Base-by-base conservation (phyloP, 2,329 filamentous ascomycete genomes). In the Pseudocercospora musae region DNA sequence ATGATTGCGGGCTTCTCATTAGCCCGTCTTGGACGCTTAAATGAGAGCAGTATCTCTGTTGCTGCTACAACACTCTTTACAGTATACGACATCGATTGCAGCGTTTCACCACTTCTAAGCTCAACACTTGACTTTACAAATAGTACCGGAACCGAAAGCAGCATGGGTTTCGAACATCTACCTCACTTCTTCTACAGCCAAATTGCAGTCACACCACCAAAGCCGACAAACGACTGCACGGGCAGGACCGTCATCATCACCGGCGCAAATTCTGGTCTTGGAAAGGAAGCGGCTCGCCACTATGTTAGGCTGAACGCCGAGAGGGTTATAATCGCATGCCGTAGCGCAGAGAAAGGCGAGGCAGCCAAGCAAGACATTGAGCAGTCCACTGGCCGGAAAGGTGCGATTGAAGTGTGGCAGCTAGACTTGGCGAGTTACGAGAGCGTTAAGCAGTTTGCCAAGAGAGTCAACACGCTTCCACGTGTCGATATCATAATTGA, bases 211-310 rank as follows among this genome's bases (percentile, higher is more conserved):
- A 76, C 70, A 5, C 78, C 78, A 61, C 73, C 59, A 60, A 72
- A 6, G 70, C 78, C 40, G 64, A 64, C 63, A 1, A 58, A 58
- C 20, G 66, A 69, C 59, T 72, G 67, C 60, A 55, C 58, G 2
- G 66, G 69, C 46, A 68, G 65, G 20, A 78, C 72, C 4, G 71
- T 81, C 59, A 78, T 84, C 29, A 77, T 84, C 4, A 84, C 81
- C 0, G 81, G 81, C 46, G 75, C 78, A 2, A 83, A 83, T 59
- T 71, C 74, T 6, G 81, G 80, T 2, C 75, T 83, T 0, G 81
- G 81, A 13, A 73, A 77, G 49, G 79, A 83, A 70, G 77, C 80
- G 5, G 76, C 78, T 0, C 72, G 73, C 0, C 79, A 82, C 63
- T 74, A 80, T 46, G 75, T 77, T 0, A 67, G 70, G 0, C 73